Evolutionary conservation across 2,329 filamentous ascomycete genomes (phyloP).

Genomic region (Coniella lustricola): DNA sequence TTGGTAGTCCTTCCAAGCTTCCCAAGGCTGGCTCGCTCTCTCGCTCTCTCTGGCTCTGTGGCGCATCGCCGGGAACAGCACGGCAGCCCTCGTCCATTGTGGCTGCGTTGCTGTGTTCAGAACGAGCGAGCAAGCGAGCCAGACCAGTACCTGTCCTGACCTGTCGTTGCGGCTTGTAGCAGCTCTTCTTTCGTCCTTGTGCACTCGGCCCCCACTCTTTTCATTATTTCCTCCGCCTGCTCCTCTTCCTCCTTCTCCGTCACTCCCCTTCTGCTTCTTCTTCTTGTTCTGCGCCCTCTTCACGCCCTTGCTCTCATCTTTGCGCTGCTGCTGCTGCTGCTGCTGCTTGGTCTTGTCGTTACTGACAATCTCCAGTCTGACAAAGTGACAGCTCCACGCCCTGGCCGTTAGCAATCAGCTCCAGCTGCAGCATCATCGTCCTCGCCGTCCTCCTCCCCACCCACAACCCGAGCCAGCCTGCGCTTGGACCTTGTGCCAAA

Average conservation of each 20-base stretch:
- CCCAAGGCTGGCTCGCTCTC: background rate
- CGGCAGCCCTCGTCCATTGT: too few relatives aligned
- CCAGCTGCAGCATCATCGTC: slow-evolving; percentile 6
- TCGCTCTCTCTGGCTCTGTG: background rate
- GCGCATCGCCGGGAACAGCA: slow-evolving; percentile 10
- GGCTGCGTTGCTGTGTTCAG: too few relatives aligned
- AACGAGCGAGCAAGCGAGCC: too few relatives aligned
- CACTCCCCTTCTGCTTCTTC: too few relatives aligned
- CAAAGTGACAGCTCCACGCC: slow-evolving; percentile 6
- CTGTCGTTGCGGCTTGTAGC: background rate
- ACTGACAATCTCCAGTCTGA: too few relatives aligned
- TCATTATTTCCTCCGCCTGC: background rate
- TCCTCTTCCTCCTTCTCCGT: background rate
- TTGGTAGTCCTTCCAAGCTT: background rate
- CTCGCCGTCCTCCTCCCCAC: background rate
- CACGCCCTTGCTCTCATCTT: too few relatives aligned
- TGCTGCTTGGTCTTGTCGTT: background rate
- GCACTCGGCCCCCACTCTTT: background rate
- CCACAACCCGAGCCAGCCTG: background rate
- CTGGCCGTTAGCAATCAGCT: too few relatives aligned
- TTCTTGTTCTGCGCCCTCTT: background rate
- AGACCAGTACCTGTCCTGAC: too few relatives aligned
- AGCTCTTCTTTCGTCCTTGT: background rate
- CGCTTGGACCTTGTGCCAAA: slow-evolving; percentile 3
- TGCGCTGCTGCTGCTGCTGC: too few relatives aligned